Evolutionary conservation across 1,284 basidiomycete genomes (phyloP), one percentile per base, ranked within the genome.

Genomic region (Mixia osmundae): DNA sequence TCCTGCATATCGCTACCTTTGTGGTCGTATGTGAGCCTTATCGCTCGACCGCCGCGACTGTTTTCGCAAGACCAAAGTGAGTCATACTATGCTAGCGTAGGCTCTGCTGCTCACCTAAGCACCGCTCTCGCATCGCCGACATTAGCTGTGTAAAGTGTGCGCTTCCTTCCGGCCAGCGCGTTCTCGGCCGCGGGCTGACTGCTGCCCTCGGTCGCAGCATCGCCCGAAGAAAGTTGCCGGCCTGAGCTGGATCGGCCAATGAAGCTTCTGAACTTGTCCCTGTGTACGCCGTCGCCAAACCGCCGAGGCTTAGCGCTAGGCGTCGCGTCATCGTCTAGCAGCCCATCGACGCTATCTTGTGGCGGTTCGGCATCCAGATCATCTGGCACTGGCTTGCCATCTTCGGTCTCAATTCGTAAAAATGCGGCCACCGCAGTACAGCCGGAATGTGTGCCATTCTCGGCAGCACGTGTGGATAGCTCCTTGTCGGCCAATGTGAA

Each of bases 341-440:
- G n/a, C n/a, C 34, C 19, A 26, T 37, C 28, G 14, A 19, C 32
- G 32, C 20, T 23, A 25, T 30, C 25, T 16, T 33, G 29, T 19
- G 30, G 33, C 23, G 35, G 27, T 12, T 37, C 31, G 8, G 26
- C 20, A n/a, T 39, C 19, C 8, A 42, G 37, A 8, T 31, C 30
- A n/a, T 43, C 46, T 8, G 48, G 49, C 12, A 52, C 37, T 1
- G 53, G 47, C 8, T 51, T 45, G 4, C 57, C 55, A 3, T 53
- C 47, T 11, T 51, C 63, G 47, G 85, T 77, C 58, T 99, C 91
- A 38, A 94, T 59, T n/a, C 91, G 75, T 31, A 99, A 65, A 59
- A 97, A 87, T 3, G 82, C 83, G n/a, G 82, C 85, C 22, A 94
- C 91, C 3, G 80, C 91, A 0, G 91, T 97, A 53, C 89, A 97